A percentile compares a stretch with the other conserved stretches of the same genome.
These are phyloP conservation scores for Myriosclerotinia curreyana DNA, from an alignment of 2,329 filamentous ascomycete species.

Conservation along the genomic window DNA sequence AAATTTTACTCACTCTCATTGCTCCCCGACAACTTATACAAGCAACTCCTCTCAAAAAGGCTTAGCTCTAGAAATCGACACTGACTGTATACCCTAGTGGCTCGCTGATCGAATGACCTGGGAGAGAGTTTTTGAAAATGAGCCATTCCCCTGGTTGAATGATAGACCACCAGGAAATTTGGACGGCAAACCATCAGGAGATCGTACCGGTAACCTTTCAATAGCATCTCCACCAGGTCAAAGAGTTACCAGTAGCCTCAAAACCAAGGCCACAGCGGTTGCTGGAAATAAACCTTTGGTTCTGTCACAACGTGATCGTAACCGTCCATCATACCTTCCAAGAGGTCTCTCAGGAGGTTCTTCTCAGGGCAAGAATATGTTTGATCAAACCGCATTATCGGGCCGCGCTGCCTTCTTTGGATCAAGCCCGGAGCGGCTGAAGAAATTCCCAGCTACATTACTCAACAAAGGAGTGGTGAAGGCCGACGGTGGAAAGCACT, in stretches of 20 bases:
- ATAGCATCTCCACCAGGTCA: background rate
- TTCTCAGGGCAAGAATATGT: background rate
- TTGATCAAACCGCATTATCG: background rate
- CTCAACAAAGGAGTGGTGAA: background rate
- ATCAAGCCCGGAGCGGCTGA: slow-evolving; percentile 2
- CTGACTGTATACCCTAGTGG: slow-evolving; percentile 3
- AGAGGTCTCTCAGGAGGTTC: background rate
- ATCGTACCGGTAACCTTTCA: background rate
- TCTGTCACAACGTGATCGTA: background rate
- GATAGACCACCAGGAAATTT: background rate
- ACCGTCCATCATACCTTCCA: background rate
- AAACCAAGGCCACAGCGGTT: background rate
- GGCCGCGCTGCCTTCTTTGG: background rate
- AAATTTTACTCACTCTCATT: too few relatives aligned
- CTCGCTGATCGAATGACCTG: slow-evolving; percentile 10
- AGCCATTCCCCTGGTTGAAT: slow-evolving; percentile 9
- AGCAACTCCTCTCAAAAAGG: background rate
- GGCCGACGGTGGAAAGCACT: too few relatives aligned
- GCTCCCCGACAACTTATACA: background rate
- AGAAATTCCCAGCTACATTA: background rate
- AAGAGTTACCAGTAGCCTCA: background rate
- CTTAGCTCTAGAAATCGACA: background rate
- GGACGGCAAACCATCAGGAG: background rate
- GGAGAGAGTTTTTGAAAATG: slow-evolving; percentile 6
- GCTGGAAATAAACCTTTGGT: background rate